Base-by-base conservation (phyloP, 2,329 filamentous ascomycete species). In the Alternaria incomplexa region DNA sequence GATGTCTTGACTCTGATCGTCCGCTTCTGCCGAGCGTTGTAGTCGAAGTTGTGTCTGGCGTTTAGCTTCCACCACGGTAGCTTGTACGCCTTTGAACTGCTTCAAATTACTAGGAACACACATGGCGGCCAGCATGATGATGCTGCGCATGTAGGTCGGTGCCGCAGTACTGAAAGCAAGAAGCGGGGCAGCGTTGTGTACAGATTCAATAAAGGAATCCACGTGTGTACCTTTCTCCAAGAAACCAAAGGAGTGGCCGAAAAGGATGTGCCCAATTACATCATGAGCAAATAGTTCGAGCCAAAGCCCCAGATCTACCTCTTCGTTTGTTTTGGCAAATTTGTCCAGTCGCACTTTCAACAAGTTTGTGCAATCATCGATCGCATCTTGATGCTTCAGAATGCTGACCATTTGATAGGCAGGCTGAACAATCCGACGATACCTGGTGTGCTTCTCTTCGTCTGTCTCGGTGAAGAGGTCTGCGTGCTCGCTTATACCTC, bases 191-290 rank as follows among this genome's bases (percentile, higher is more conserved):
- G 77, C 58, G 8, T 61, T 75, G 43, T 81, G 76, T 0, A 82
- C 67, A 1, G 81, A 73, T 12, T 75, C 65, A 13, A 84, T 79
- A 52, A 77, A 81, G 8, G 75, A 75, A 23, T 79, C 77, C 56
- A 81, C 69, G 61, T 85, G 83, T 3, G 66, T 58, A 2, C 78
- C 74, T 7, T 74, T 66, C 23, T 82, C 69, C 54, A 84, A 71
- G 65, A 83, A 84, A 3, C 82, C 81, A 55, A 83, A 81, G 55
- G 76, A 76, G 10, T 74, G 72, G 20, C 81, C 78, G 48, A 83
- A 84, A 22, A 77, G 79, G 20, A 82, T 64, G 28, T 78, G 77
- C 17, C 82, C 80, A 17, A 83, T 74, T n/a, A 82, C 76, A 58
- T 84, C 82, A 74, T 81, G 56, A 22, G 66, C 58, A 4, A 65